Evolutionary conservation across 1,284 basidiomycete genomes (phyloP).

Genomic region (Flammula alnicola): DNA sequence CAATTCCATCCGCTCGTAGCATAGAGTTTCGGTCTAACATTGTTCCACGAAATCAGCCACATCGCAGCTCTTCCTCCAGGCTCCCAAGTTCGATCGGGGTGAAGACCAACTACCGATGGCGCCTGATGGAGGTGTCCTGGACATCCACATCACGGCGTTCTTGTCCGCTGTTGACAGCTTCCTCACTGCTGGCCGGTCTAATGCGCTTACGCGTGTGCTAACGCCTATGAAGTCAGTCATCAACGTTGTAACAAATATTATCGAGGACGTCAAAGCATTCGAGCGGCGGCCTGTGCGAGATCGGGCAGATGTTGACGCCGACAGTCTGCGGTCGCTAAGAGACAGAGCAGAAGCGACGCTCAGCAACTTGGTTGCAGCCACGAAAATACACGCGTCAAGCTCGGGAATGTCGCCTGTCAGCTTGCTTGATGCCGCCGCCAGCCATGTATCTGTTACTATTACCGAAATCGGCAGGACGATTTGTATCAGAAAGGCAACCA

Average conservation of each 20-base stretch:
- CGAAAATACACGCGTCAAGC: conserved; percentile 93
- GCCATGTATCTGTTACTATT: conserved; percentile 88
- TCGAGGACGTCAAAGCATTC: conserved; percentile 86
- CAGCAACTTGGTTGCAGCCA: conserved; percentile 88
- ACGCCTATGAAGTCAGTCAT: conserved; percentile 95
- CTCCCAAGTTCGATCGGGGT: conserved; percentile 65
- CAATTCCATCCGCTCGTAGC: background rate
- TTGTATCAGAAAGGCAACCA: conserved; percentile 77
- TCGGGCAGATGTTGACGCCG: conserved; percentile 69
- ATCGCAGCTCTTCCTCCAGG: conserved; percentile 73
- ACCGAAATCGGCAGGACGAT: conserved; percentile 88
- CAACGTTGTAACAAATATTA: conserved; percentile 85
- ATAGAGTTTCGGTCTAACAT: conserved; percentile 13
- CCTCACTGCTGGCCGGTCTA: conserved; percentile 77
- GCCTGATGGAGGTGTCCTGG: conserved; percentile 87
- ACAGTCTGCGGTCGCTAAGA: conserved; percentile 72
- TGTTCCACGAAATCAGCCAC: conserved; percentile 51
- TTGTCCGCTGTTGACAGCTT: conserved; percentile 90
- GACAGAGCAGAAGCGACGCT: conserved; percentile 90
- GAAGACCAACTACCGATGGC: conserved; percentile 89
- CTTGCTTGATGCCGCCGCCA: conserved; percentile 94
- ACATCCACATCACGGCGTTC: conserved; percentile 92
- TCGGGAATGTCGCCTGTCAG: conserved; percentile 95
- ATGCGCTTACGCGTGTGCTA: conserved; percentile 86
- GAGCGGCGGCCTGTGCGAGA: conserved; percentile 70